These are phyloP conservation scores for Candolleomyces eurysporus DNA, from an alignment of 768 basidiomycete genomes.

Conservation along the genomic window DNA sequence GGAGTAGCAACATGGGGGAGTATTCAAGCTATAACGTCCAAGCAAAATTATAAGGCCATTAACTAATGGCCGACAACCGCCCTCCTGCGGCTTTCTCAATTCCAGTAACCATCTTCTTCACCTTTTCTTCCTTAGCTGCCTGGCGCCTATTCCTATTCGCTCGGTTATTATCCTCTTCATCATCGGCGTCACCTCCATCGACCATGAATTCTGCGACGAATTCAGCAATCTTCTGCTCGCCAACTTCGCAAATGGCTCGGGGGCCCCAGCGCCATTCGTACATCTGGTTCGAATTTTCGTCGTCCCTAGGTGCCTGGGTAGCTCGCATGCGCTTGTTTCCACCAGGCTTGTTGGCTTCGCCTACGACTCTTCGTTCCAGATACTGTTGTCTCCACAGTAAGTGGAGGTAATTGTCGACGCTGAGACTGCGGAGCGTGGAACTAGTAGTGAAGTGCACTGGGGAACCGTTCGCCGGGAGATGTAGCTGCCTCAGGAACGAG, in stretches of 20 bases:
- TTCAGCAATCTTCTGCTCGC: constrained; percentile 68
- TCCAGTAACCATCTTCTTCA: constrained; percentile 50
- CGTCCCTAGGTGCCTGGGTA: constrained; percentile 27
- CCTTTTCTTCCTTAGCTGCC: constrained; percentile 29
- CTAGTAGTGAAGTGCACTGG: constrained; percentile 51
- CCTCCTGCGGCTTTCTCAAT: constrained; percentile 68
- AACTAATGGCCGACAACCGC: constrained; percentile 40
- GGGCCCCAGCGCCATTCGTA: constrained; percentile 88
- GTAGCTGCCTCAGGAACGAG: constrained; percentile 64
- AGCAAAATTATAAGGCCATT: too few species aligned
- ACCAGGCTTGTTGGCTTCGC: constrained; percentile 43
- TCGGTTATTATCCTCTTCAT: constrained; percentile 28
- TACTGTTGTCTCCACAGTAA: constrained; percentile 70
- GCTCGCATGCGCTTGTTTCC: constrained; percentile 55
- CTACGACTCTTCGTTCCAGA: constrained; percentile 64
- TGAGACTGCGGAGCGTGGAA: constrained; percentile 47
- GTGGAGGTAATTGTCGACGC: constrained; percentile 66
- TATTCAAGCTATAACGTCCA: too few species aligned
- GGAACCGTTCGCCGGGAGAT: constrained; percentile 42
- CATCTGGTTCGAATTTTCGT: constrained; percentile 35
- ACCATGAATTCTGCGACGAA: constrained; percentile 86
- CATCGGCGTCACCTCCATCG: constrained; percentile 28
- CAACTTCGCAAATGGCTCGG: constrained; percentile 77
- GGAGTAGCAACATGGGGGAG: too few species aligned
- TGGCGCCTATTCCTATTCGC: constrained; percentile 16